Conservation (phyloP, 495 filamentous ascomycete genomes). For the Annulohypoxylon moriforme region DNA sequence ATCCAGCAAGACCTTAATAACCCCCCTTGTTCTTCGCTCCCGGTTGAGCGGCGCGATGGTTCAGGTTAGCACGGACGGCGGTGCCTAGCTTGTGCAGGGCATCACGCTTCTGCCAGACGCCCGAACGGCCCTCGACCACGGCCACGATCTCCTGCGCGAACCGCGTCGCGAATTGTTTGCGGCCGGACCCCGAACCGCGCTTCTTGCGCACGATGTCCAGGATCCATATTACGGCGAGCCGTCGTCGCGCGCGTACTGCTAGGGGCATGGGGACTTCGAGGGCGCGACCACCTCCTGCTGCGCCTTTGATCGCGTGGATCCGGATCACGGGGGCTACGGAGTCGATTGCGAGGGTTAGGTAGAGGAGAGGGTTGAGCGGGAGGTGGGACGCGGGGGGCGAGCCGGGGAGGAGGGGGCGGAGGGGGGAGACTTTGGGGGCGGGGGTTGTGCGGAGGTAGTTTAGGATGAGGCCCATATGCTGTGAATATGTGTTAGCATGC, state of each 20-base stretch:
- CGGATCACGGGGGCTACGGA: slow-evolving; percentile 91
- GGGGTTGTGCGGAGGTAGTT: slow-evolving; percentile 86
- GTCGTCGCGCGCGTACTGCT: slow-evolving; percentile 75
- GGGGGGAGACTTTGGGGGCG: slow-evolving; percentile 74
- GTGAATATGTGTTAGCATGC: slow-evolving; percentile 27
- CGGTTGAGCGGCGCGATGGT: slow-evolving; percentile 31
- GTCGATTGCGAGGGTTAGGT: slow-evolving; percentile 90
- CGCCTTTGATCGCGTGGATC: slow-evolving; percentile 77
- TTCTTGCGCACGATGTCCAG: slow-evolving; percentile 80
- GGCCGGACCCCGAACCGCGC: slow-evolving; percentile 70
- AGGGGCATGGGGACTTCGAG: slow-evolving; percentile 87
- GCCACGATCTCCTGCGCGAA: slow-evolving; percentile 88
- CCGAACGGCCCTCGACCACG: slow-evolving; percentile 86
- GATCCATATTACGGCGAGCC: slow-evolving; percentile 87
- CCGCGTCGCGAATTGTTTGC: slow-evolving; percentile 73
- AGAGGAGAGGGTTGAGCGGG: slow-evolving; percentile 79
- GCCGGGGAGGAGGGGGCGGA: slow-evolving; percentile 76
- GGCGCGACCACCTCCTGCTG: slow-evolving; percentile 85
- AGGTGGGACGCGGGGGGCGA: slow-evolving; percentile 78
- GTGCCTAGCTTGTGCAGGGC: slow-evolving; percentile 80
- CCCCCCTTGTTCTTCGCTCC: slow-evolving; percentile 29
- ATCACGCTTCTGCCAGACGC: slow-evolving; percentile 82
- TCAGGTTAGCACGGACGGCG: slow-evolving; percentile 76
- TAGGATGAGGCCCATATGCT: slow-evolving; percentile 89
- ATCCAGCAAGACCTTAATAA: too few species aligned